Conservation (phyloP, 2,329 filamentous ascomycete species). For the Gaeumannomyces sp. region DNA sequence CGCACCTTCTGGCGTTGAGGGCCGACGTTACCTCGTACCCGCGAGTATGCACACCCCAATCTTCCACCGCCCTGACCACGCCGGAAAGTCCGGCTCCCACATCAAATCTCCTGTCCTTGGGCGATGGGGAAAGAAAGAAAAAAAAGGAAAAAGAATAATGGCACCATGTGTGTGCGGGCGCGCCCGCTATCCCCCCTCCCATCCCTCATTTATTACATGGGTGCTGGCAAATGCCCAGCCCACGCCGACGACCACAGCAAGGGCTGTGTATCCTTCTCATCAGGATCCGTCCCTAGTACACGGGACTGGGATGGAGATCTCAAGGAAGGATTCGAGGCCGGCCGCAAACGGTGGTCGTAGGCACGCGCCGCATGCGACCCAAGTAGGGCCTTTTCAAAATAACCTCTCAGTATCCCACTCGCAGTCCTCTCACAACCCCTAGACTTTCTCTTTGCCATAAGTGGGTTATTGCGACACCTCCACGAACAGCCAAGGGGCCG, state of each 20-base stretch:
- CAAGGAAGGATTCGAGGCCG: not conserved
- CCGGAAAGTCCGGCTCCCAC: not conserved
- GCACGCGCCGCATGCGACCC: not conserved
- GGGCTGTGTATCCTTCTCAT: not conserved
- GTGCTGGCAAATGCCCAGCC: not conserved
- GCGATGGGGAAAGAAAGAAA: not conserved
- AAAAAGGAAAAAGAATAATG: not conserved
- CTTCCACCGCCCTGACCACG: not conserved
- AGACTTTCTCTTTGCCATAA: too few species aligned
- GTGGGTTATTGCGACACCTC: not conserved
- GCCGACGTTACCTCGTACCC: not conserved
- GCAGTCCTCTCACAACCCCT: not conserved
- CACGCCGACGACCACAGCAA: not conserved
- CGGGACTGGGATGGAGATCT: not conserved
- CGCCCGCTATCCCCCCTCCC: not conserved
- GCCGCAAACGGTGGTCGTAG: too few species aligned
- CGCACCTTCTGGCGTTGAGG: not conserved
- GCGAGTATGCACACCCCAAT: not conserved
- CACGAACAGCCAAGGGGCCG: too few species aligned
- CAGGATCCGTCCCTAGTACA: not conserved
- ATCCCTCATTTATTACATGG: too few species aligned
- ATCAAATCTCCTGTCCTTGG: not conserved
- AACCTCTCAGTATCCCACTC: not conserved
- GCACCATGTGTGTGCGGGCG: not conserved
- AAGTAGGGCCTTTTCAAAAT: not conserved